These are phyloP conservation scores for Limnomonas spitsbergensis DNA, from an alignment of 139 green algal species.

Conservation along the genomic window DNA sequence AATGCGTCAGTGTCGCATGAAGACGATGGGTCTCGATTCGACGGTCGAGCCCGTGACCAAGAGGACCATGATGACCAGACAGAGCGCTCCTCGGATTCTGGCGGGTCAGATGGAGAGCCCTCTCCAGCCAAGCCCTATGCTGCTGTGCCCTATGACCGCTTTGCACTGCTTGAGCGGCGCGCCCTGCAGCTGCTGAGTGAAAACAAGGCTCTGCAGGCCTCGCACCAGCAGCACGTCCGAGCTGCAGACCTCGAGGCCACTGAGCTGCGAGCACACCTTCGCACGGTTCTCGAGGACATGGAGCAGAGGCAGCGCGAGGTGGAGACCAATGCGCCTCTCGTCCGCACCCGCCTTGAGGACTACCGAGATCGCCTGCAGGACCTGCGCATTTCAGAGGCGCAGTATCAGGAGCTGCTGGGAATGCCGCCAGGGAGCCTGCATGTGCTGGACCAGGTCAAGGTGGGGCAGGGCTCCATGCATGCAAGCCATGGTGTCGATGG, in stretches of 20 bases:
- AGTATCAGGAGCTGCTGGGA: conserved; percentile 34
- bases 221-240: conserved; percentile 16
- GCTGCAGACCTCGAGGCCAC: conserved; percentile 20
- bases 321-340: conserved; percentile 30
- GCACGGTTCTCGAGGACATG: conserved; percentile 18
- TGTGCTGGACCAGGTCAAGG: conserved; percentile 36
- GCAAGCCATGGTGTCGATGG: no score
- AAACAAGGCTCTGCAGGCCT: conserved; percentile 25
- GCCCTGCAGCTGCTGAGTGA: conserved; percentile 35
- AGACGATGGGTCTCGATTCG: no score
- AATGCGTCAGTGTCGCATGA: no score
- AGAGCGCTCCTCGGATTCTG: no score
- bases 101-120: no score
- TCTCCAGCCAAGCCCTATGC: no score
- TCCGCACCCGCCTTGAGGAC: conserved; percentile 27
- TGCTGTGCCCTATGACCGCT: no score
- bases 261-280: conserved; percentile 25
- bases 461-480: conserved; percentile 1
- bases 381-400: conserved; percentile 33
- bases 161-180: conserved; percentile 24
- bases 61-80: no score
- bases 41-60: no score
- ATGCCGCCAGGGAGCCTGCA: conserved; percentile 23
- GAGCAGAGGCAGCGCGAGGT: conserved; percentile 36
- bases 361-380: conserved; percentile 26